Evolutionary conservation across 1,284 basidiomycete genomes (phyloP), one percentile per base, ranked within the genome.

Genomic region (Papiliotrema nemorosa): DNA sequence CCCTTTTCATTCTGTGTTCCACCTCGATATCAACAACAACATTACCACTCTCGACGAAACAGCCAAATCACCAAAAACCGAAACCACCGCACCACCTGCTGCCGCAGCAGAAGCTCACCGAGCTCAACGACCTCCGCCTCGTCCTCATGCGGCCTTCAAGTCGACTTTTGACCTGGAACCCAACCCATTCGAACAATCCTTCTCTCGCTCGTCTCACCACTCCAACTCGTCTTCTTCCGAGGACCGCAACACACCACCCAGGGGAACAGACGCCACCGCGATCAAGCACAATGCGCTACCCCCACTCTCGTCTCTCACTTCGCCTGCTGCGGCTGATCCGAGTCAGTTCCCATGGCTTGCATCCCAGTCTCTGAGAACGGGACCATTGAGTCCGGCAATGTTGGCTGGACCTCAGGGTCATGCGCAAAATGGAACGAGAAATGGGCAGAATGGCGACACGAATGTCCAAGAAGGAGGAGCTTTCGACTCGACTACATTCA

Each of bases 181-280:
- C 14, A 97, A 97, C 70, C 93, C 93, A 0, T 97, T 97, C 68
- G 93, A 97, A 70, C 88, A 91, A 74, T 93, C 89, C 46, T 97
- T 97, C 74, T 83, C 83, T 34, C 75, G 79, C 63, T 79, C 81
- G 61, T 64, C 66, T 44, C n/a, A n/a, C n/a, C 64, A 65, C 69
- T 60, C 66, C 37, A 64, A 54, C 67, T 58, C 66, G 22, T 67
- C 55, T 73, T 82, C 57, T 77, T 81, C 71, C 76, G 76, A 75
- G 67, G 55, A 74, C 57, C 59, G 74, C 16, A 71, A 75, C 33
- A 74, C 75, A 40, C 69, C 73, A 68, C 75, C 76, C 72, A 76
- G 59, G 63, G 70, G 69, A 21, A 66, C 62, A n/a, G 69, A 74
- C 55, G 70, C 66, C 5, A 70, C 67, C 3, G 60, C 62, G 47